Evolutionary conservation across 176 grass and related monocot species (phyloP), one percentile per base, ranked within the genome.

Genomic region (Thalia dealbata): DNA sequence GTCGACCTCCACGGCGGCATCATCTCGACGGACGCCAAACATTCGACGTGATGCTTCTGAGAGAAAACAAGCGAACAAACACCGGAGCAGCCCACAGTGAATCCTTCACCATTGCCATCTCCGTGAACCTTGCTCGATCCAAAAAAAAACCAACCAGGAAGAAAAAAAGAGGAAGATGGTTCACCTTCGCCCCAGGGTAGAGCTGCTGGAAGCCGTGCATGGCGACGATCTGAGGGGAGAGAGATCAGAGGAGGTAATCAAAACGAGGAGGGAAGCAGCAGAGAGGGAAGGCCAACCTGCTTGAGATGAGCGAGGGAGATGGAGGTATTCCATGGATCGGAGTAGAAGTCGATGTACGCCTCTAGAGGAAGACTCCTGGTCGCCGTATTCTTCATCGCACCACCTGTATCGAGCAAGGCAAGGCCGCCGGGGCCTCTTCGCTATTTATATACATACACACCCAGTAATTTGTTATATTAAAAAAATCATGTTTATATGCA

Each of bases 1-100:
- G 67, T 70, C 21, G 41, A 48, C 67, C 67, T 70, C 7, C 16
- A 18, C 67, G 67, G 67, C 67, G 67, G 41, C 21, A 70, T 70
- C 67, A 70, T 6, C 41, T 70, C 21, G 43, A 70, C 48, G 43
- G 67, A 70, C n/a, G 16, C 42, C 41, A 70, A 48, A 41, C n/a
- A 46, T 48, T 26, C n/a, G 30, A 24, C 19, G 19, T 48, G 13
- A 24, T 23, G 35, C n/a, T 0, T 35, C 67, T 70, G 67, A 22
- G 2, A 63, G 4, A 63, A 16, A 63, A 26, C 9, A 28, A 12
- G 10, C 10, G 9, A 12, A 13, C 7, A 63, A 63, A 54, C 15
- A 4, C 52, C 52, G 3, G n/a, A 63, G 12, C 60, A 24, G 2
- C 3, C 7, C 18, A 28, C 14, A 63, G 32, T 12, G 22, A 21